Conservation (phyloP, 2,329 filamentous ascomycete genomes). For the Exophiala mesophila region DNA sequence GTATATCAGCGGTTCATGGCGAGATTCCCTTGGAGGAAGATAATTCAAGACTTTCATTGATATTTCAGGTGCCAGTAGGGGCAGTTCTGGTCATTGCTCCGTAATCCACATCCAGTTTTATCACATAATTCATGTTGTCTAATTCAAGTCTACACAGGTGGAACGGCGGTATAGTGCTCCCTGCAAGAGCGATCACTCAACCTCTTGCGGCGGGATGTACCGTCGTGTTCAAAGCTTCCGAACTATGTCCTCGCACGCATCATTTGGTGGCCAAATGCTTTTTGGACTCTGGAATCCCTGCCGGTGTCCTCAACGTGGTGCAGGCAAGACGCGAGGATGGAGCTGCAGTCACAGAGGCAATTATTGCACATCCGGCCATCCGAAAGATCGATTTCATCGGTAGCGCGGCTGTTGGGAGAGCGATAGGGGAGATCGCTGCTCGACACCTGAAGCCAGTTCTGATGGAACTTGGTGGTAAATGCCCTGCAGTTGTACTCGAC, state of each 20-base stretch:
- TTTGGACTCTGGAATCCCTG: slow-evolving; percentile 69
- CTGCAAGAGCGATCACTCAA: neutral
- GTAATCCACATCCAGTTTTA: too few relatives aligned
- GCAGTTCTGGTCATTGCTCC: slow-evolving; percentile 1
- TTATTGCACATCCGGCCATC: slow-evolving; percentile 63
- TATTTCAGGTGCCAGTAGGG: slow-evolving; percentile 5
- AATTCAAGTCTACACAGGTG: too few relatives aligned
- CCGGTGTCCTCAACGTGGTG: slow-evolving; percentile 68
- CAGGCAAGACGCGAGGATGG: slow-evolving; percentile 57
- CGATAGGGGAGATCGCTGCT: slow-evolving; percentile 54
- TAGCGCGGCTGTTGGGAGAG: slow-evolving; percentile 63
- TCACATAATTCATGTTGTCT: too few relatives aligned
- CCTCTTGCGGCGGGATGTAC: slow-evolving; percentile 59
- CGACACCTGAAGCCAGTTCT: slow-evolving; percentile 80
- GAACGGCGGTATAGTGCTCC: neutral
- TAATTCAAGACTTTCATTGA: neutral
- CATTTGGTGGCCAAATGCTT: slow-evolving; percentile 59
- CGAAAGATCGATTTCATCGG: slow-evolving; percentile 76
- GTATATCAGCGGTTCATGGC: neutral
- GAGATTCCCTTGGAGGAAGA: neutral
- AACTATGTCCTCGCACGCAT: slow-evolving; percentile 58
- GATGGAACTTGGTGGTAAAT: slow-evolving; percentile 86
- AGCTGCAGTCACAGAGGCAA: slow-evolving; percentile 57
- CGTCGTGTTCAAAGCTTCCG: slow-evolving; percentile 66
- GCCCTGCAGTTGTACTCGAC: slow-evolving; percentile 70